Evolutionary conservation across 140 eudicot genomes (phyloP), one percentile per base, ranked within the genome.

Genomic region (Flaveria floridana): DNA sequence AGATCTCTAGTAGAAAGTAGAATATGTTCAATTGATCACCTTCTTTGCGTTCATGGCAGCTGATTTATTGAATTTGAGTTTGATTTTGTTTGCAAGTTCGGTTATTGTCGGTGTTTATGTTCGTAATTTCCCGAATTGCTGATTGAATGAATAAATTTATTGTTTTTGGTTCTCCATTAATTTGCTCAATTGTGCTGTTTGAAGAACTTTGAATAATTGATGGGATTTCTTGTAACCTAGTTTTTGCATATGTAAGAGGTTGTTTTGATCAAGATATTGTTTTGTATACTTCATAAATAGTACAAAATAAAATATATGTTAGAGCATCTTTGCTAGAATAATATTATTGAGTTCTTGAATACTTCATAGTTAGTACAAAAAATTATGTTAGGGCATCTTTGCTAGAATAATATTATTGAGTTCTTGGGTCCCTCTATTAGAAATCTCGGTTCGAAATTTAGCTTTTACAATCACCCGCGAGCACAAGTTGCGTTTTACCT

Each of bases 1-100:
- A 34, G 80, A 55, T 76, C 59, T 16, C 42, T 55, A 42, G 16
- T 7, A 28, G 63, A 44, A 9, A 11, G 50, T 65, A 65, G 13
- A 19, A 21, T 75, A 34, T 72, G 34, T 56, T 72, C 64, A 6
- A 12, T 51, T 10, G 73, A 76, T 76, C 74, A 1, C 42, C 68
- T 7, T 39, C 23, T 3, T 76, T 76, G 56, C 58, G 55, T 66
- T 66, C 68, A 2, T 55, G 55, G 56, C 37, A 39, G 67, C 74
- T 52, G 58, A 66, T 53, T 65, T n/a, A 12, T 74, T n/a, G 65
- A 50, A 10, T 74, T 72, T 75, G 39, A 52, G 53, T 30, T 12
- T 30, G 65, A 48, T 34, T 75, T 13, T 47, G 64, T 0, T 23
- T 61, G 25, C n/a, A 59, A n/a, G 21, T 26, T 74, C 19, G n/a